These are phyloP conservation scores for Epichloe baconii DNA, from an alignment of 2,329 filamentous ascomycete genomes.

Conservation along the genomic window DNA sequence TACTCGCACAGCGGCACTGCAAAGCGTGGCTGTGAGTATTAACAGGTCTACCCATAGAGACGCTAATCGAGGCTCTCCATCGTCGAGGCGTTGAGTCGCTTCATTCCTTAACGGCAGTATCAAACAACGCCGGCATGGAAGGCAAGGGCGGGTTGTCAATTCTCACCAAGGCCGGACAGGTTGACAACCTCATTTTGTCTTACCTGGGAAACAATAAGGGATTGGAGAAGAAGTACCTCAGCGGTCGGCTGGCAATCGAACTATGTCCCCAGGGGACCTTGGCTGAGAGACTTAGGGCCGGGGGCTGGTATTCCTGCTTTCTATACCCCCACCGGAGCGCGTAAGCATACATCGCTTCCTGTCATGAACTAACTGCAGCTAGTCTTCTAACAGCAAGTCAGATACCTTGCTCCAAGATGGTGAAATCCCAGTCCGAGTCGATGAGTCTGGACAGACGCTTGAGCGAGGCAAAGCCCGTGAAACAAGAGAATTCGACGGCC, in stretches of 20 bases:
- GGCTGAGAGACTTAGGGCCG: constrained; percentile 58
- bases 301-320: constrained; percentile 69
- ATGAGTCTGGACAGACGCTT: constrained; percentile 44
- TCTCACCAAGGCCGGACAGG: constrained; percentile 55
- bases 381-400: constrained; percentile 6
- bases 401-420: constrained; percentile 56
- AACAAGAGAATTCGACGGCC: constrained; percentile 59
- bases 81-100: constrained; percentile 46
- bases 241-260: constrained; percentile 61
- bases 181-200: constrained; percentile 59
- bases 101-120: constrained; percentile 59
- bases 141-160: constrained; percentile 55
- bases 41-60: constrained; percentile 35
- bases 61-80: constrained; percentile 56
- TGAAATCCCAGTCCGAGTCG: constrained; percentile 51
- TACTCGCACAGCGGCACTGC: background rate
- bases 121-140: constrained; percentile 66
- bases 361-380: background rate
- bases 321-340: constrained; percentile 61
- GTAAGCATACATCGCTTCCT: constrained; percentile 26
- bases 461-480: constrained; percentile 55
- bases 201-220: constrained; percentile 69
- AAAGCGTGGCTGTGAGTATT: constrained; percentile 1
- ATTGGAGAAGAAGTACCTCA: constrained; percentile 61
- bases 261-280: constrained; percentile 65